Evolutionary conservation across 805 yeast species (phyloP).

Genomic region (Tetrapisispora namnaoensis): DNA sequence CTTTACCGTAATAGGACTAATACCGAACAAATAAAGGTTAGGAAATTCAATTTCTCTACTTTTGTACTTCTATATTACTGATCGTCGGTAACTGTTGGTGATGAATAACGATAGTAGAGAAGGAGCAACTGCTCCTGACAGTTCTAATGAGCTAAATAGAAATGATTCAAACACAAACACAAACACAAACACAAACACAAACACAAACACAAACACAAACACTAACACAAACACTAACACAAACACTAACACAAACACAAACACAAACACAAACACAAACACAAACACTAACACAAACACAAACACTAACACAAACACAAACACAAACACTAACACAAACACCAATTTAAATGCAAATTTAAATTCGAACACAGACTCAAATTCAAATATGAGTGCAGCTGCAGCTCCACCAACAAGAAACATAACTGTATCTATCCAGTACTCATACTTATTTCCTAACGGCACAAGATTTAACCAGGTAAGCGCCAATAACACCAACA

Average conservation of each 20-base stretch:
- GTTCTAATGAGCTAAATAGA: background rate
- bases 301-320: background rate
- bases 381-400: background rate
- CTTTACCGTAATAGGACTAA: too few relatives aligned
- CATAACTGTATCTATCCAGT: constrained; percentile 25
- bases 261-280: too few relatives aligned
- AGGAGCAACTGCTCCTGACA: background rate
- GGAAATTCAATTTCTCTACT: too few relatives aligned
- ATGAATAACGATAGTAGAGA: background rate
- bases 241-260: background rate
- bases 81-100: background rate
- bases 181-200: background rate
- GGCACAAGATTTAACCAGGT: constrained; percentile 4
- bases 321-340: background rate
- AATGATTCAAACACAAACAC: background rate
- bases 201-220: too few relatives aligned
- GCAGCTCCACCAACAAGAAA: constrained; percentile 13
- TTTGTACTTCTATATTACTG: too few relatives aligned
- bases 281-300: too few relatives aligned
- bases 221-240: background rate
- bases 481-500: background rate
- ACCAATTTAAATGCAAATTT: background rate
- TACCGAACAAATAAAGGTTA: background rate
- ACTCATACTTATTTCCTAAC: constrained; percentile 18
- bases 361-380: too few relatives aligned